These are phyloP conservation scores for Sicyos edulis DNA, from an alignment of 306 rosid species.

Conservation along the genomic window DNA sequence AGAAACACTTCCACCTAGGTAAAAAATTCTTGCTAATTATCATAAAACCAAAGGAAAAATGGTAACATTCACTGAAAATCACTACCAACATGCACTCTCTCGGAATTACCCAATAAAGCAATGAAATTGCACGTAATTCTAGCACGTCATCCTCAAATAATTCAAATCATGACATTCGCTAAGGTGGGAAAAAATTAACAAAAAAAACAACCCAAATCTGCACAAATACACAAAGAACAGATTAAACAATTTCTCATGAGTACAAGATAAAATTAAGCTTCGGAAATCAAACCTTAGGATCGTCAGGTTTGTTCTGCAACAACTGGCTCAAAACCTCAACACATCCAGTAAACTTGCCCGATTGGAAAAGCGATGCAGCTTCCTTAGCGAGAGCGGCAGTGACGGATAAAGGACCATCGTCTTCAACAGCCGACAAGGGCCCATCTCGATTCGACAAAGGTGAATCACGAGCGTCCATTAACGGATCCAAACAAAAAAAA, in stretches of 20 bases:
- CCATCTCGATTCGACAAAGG: slow-evolving; percentile 59
- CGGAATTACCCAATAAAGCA: background rate
- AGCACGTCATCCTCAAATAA: background rate
- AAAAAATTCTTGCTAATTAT: background rate
- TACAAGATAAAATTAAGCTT: background rate
- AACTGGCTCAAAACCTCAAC: slow-evolving; percentile 66
- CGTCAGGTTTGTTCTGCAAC: slow-evolving; percentile 57
- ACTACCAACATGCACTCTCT: background rate
- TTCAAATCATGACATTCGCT: slow-evolving; percentile 5
- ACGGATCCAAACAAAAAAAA: slow-evolving; percentile 46
- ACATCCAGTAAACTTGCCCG: slow-evolving; percentile 72
- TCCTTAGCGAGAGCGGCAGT: slow-evolving; percentile 66
- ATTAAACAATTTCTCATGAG: background rate
- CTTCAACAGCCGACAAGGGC: slow-evolving; percentile 43
- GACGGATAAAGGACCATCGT: slow-evolving; percentile 51
- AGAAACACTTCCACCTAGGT: background rate
- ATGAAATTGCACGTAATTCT: background rate
- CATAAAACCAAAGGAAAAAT: slow-evolving; percentile 5
- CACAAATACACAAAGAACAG: background rate
- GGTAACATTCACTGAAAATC: slow-evolving; percentile 1
- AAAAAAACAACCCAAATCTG: background rate
- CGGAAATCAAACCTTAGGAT: slow-evolving; percentile 64
- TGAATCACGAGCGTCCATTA: slow-evolving; percentile 73
- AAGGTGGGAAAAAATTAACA: background rate
- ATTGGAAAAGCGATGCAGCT: slow-evolving; percentile 78